These are phyloP conservation scores for Zymoseptoria crescenta DNA, from an alignment of 2,329 filamentous ascomycete genomes.

Conservation along the genomic window DNA sequence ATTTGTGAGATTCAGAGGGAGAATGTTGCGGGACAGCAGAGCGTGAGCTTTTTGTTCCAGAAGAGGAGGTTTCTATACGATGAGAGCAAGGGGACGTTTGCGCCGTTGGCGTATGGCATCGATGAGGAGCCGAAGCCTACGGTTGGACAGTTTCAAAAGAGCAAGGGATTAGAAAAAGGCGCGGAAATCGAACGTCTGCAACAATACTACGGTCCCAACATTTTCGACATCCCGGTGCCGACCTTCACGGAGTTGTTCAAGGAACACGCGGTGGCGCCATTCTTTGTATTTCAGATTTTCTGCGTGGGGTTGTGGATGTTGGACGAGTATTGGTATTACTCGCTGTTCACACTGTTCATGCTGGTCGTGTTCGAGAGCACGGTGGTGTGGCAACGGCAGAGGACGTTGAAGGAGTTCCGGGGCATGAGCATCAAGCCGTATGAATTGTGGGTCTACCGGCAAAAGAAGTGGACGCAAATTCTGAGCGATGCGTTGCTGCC, in stretches of 20 bases:
- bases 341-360: constrained; percentile 97
- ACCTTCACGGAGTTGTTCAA: constrained; percentile 94
- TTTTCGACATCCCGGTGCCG: constrained; percentile 95
- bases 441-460: constrained; percentile 81
- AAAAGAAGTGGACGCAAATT: constrained; percentile 80
- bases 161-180: constrained; percentile 63
- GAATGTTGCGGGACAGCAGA: constrained; percentile 65
- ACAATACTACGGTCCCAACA: constrained; percentile 91
- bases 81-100: constrained; percentile 62
- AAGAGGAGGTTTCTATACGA: constrained; percentile 93
- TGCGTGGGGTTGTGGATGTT: constrained; percentile 98
- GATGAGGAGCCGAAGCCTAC: constrained; percentile 77
- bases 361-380: constrained; percentile 95
- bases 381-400: constrained; percentile 96
- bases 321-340: constrained; percentile 99
- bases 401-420: constrained; percentile 90
- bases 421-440: constrained; percentile 99
- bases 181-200: constrained; percentile 72
- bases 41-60: constrained; percentile 88
- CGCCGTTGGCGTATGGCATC: constrained; percentile 73
- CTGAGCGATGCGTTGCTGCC: constrained; percentile 87
- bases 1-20: constrained; percentile 78
- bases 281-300: constrained; percentile 99
- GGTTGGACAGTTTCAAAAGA: constrained; percentile 70
- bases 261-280: constrained; percentile 95